Base-by-base conservation (phyloP, 306 rosid species). In the Inga leiocalycina region DNA sequence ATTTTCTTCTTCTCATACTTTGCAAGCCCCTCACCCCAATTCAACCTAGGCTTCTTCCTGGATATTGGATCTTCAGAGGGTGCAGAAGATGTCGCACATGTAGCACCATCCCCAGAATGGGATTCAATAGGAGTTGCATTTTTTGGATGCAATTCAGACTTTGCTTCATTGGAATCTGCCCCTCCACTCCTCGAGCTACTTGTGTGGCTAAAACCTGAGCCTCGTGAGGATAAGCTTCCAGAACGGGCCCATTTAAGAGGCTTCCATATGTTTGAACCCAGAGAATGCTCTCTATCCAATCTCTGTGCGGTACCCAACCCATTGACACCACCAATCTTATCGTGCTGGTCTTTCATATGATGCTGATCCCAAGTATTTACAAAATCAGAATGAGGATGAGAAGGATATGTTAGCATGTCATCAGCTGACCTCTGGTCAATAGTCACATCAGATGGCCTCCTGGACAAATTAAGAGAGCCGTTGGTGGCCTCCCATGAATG, bases 1-100 rank as follows among this genome's bases (percentile, higher is more conserved):
- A 93, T 91, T 85, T 88, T 94, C 86, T 94, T 90, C 83, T 93
- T 97, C 93, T 97, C 99, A 68, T 91, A 97, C 92, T 94, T 97
- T 17, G 99, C 98, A 71, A 97, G 89, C 22, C 99, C 99, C 82
- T 97, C 99, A 2, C 99, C 99, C 99, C 99, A 97, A 54, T 90
- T 90, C 75, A 97, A 89, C 82, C 99, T 90, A 9, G 97, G 93
- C 86, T 97, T 97, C 91, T 97, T 97, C 84, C 94, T 87, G 24
- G 98, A 97, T 75, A 82, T 61, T 1, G 89, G 77, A 44, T 97
- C 99, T 70, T 91, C 98, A 48, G 83, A 90, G 16, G 91, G 94
- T 19, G 87, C 90, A 81, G 98, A 85, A 83, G 95, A 91, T 32
- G 94, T 88, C 65, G 79, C 90, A 80, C 97, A 91, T 10, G 92